These are phyloP conservation scores for Penicillium janthinellum DNA, from an alignment of 2,329 filamentous ascomycete genomes.

Conservation along the genomic window DNA sequence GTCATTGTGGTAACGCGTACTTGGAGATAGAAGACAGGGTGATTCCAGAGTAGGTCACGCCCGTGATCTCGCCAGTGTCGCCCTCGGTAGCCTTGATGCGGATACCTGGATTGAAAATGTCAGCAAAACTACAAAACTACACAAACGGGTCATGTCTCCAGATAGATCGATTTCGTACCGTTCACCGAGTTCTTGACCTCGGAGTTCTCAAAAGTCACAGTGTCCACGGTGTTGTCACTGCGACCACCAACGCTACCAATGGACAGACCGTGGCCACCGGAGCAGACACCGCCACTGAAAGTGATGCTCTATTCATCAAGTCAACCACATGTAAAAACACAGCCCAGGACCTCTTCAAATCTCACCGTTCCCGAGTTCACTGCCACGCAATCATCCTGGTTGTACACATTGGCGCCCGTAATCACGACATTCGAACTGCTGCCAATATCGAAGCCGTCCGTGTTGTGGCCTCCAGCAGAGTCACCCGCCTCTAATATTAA, in stretches of 20 bases:
- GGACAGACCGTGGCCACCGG: conserved; percentile 37
- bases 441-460: conserved; percentile 62
- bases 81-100: conserved; percentile 55
- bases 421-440: conserved; percentile 54
- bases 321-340: background rate
- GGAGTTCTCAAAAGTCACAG: conserved; percentile 53
- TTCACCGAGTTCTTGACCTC: conserved; percentile 49
- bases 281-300: conserved; percentile 50
- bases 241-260: conserved; percentile 49
- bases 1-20: conserved; percentile 1
- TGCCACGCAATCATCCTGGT: conserved; percentile 65
- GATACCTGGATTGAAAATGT: conserved; percentile 18
- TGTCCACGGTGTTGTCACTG: conserved; percentile 55
- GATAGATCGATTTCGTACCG: conserved; percentile 11
- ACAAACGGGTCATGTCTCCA: too few species aligned
- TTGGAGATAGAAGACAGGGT: conserved; percentile 52
- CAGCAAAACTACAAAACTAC: too few species aligned
- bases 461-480: conserved; percentile 53
- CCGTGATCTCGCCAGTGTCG: conserved; percentile 54
- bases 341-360: background rate
- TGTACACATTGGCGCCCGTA: conserved; percentile 56
- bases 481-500: conserved; percentile 50
- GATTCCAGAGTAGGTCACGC: conserved; percentile 57
- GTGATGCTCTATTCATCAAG: conserved; percentile 42
- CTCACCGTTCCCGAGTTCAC: conserved; percentile 53